Conservation (phyloP, 106 monocot genomes). For the Cymbidium sinense region DNA sequence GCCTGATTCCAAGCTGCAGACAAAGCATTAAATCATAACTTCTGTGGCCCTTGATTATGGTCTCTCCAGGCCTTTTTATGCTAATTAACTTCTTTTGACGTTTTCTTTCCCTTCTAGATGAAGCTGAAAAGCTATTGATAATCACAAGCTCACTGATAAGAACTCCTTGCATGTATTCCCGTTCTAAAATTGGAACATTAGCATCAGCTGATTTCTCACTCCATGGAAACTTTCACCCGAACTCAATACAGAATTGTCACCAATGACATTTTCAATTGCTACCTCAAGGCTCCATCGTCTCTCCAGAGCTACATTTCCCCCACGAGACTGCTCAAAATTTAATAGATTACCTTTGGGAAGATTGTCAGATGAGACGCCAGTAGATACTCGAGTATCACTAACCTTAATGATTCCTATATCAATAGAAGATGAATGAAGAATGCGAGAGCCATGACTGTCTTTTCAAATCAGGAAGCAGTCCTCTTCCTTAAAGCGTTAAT, state of each 20-base stretch:
- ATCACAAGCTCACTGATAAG: conserved; percentile 58
- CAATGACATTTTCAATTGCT: conserved; percentile 86
- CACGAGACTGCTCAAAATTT: conserved; percentile 44
- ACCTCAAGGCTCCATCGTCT: conserved; percentile 98
- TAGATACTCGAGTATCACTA: conserved; percentile 23
- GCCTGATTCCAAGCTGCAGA: conserved; percentile 74
- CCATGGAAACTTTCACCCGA: conserved; percentile 32
- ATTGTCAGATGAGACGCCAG: conserved; percentile 21
- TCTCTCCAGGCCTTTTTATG: conserved; percentile 52
- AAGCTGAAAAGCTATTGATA: conserved; percentile 33
- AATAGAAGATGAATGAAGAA: conserved; percentile 80
- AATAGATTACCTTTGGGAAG: conserved; percentile 35
- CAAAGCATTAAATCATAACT: conserved; percentile 80
- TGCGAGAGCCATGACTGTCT: conserved; percentile 61
- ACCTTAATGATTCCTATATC: conserved; percentile 76
- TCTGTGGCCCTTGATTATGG: conserved; percentile 68
- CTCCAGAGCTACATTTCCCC: conserved; percentile 63
- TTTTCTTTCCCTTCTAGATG: conserved; percentile 40
- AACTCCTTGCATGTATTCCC: conserved; percentile 77
- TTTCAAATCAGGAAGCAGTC: conserved; percentile 74
- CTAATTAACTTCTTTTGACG: conserved; percentile 45
- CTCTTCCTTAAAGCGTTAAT: conserved; percentile 73
- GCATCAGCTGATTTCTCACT: conserved; percentile 29
- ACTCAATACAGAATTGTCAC: conserved; percentile 20
- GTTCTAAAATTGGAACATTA: conserved; percentile 50